Evolutionary conservation across 176 grass and related monocot genomes (phyloP).

Genomic region (Rhipidocladum racemiflorum): DNA sequence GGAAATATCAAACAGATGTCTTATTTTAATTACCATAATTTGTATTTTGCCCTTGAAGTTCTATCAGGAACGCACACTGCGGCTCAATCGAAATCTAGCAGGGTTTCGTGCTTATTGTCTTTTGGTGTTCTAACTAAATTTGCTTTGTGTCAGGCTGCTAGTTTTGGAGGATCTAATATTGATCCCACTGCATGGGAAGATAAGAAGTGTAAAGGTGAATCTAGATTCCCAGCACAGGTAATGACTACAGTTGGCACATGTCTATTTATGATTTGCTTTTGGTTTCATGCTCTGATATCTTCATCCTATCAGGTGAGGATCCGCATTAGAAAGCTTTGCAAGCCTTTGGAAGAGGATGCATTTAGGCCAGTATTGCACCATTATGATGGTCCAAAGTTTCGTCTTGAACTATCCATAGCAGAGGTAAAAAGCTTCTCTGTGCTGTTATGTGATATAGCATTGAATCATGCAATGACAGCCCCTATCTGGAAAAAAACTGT

Average conservation of each 20-base stretch:
- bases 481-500: background rate
- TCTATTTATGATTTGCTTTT: slow-evolving; percentile 10
- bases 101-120: background rate
- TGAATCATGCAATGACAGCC: background rate
- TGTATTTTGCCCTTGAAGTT: slow-evolving; percentile 1
- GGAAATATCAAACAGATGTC: background rate
- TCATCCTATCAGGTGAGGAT: slow-evolving; percentile 77
- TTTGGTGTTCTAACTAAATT: slow-evolving; percentile 7
- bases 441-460: background rate
- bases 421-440: slow-evolving; percentile 53
- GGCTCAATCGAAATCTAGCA: background rate
- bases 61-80: background rate
- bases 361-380: slow-evolving; percentile 98
- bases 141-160: slow-evolving; percentile 56
- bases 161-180: slow-evolving; percentile 97
- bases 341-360: slow-evolving; percentile 96
- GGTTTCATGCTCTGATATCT: slow-evolving; percentile 30
- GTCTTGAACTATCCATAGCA: slow-evolving; percentile 92
- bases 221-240: slow-evolving; percentile 95
- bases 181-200: slow-evolving; percentile 98
- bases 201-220: slow-evolving; percentile 98
- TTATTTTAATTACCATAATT: background rate
- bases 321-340: slow-evolving; percentile 82
- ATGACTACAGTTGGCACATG: background rate
- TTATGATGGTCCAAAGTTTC: slow-evolving; percentile 95